A percentile compares a stretch with the other conserved stretches of the same genome.
phyloP scores from a whole-genome alignment of 1,139 yeast genomes.

The Komagataea norvegica region DNA sequence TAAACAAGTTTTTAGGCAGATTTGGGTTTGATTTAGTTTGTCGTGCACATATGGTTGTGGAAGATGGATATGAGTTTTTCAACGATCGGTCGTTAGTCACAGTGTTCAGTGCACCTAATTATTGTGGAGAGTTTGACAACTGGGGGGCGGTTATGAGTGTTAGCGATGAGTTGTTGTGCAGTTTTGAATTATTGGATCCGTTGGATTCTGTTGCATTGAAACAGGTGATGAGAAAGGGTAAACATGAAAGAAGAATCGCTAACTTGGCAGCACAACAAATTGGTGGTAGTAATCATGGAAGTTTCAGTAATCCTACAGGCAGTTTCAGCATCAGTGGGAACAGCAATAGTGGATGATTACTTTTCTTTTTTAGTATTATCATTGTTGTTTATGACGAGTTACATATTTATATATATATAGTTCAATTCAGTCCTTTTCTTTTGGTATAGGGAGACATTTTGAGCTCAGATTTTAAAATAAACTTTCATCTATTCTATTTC shows the following conservation, averaged over 20 bases:
- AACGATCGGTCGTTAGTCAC: constrained; percentile 91
- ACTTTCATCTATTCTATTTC: too few species aligned
- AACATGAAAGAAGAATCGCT: constrained; percentile 69
- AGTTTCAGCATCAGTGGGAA: constrained; percentile 13
- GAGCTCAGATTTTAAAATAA: too few species aligned
- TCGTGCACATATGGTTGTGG: constrained; percentile 98
- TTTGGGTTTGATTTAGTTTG: constrained; percentile 94
- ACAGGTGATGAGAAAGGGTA: constrained; percentile 86
- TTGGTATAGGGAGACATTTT: too few species aligned
- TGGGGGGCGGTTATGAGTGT: constrained; percentile 99
- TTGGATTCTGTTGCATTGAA: constrained; percentile 88
- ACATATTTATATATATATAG: too few species aligned
- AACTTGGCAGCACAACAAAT: constrained; percentile 22
- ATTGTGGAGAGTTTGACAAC: constrained; percentile 97
- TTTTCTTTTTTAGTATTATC: too few species aligned
- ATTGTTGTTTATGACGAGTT: too few species aligned
- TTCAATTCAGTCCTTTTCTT: too few species aligned
- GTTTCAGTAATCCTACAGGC: constrained; percentile 27
- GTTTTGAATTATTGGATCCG: constrained; percentile 90
- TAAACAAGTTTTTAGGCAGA: constrained; percentile 79
- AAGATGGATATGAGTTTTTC: constrained; percentile 96
- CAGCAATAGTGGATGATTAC: constrained; percentile 1
- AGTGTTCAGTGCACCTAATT: constrained; percentile 94
- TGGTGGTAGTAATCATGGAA: constrained; percentile 17
- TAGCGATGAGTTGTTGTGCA: constrained; percentile 83